Percentiles rank a stretch among this genome's conserved stretches.
Conservation (phyloP, 495 filamentous ascomycete species). For the Aspergillus homomorphus region DNA sequence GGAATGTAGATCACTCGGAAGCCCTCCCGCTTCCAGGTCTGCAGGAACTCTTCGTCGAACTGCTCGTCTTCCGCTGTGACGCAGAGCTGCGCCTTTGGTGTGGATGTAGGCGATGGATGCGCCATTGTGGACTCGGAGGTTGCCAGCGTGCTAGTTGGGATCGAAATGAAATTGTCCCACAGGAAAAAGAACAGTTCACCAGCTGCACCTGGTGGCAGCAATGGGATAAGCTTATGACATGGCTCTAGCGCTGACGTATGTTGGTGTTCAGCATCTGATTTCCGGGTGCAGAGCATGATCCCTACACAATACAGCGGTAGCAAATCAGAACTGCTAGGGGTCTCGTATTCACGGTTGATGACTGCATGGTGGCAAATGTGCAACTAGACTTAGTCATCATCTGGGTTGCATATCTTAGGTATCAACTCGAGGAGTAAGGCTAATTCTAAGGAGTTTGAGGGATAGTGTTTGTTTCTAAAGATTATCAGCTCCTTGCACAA, state of each 20-base stretch:
- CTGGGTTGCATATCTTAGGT: background rate
- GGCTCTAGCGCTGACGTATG: too few relatives aligned
- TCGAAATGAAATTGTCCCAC: too few relatives aligned
- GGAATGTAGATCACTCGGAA: background rate
- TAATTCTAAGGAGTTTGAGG: too few relatives aligned
- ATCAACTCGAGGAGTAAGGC: too few relatives aligned
- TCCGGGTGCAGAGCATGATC: background rate
- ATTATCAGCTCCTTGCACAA: too few relatives aligned
- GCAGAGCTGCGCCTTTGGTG: background rate
- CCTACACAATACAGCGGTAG: background rate
- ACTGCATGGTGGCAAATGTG: background rate
- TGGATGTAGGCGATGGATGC: background rate
- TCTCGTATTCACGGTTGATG: background rate
- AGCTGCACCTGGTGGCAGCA: too few relatives aligned
- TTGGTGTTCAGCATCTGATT: too few relatives aligned
- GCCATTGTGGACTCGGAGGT: too few relatives aligned
- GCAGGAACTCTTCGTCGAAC: slow-evolving; percentile 1
- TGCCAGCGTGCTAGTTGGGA: too few relatives aligned
- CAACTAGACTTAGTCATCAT: background rate
- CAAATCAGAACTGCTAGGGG: background rate
- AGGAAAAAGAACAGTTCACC: too few relatives aligned
- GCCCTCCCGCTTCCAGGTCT: background rate
- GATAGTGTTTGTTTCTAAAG: too few relatives aligned
- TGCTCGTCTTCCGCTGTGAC: background rate
- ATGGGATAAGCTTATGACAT: too few relatives aligned